A percentile compares a stretch with the other conserved stretches of the same genome.
phyloP scores from a whole-genome alignment of 2,329 filamentous ascomycete genomes.

The Cercospora sp. region DNA sequence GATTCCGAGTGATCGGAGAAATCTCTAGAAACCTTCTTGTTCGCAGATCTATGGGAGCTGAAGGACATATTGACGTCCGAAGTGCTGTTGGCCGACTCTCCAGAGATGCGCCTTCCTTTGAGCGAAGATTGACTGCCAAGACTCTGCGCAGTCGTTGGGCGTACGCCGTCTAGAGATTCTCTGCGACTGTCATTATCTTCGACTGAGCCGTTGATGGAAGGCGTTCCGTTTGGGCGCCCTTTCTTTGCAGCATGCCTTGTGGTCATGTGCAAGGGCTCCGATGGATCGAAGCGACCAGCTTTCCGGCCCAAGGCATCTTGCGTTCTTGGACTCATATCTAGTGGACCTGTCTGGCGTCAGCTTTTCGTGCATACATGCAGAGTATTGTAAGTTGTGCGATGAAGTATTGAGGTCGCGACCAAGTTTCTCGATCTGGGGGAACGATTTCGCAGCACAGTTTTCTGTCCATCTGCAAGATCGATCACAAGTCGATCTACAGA shows the following conservation, averaged over 20 bases:
- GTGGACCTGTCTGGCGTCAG: constrained; percentile 12
- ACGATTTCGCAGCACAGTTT: background rate
- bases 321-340: constrained; percentile 15
- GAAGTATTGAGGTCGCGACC: background rate
- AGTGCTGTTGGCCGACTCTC: constrained; percentile 21
- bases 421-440: background rate
- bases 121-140: constrained; percentile 30
- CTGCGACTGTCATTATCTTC: constrained; percentile 30
- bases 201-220: constrained; percentile 33
- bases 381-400: background rate
- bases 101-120: constrained; percentile 27
- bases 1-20: constrained; percentile 12
- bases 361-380: background rate
- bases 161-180: constrained; percentile 31
- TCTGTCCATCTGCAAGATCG: background rate
- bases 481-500: background rate
- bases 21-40: constrained; percentile 2
- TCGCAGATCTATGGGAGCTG: constrained; percentile 16
- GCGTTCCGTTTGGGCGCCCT: constrained; percentile 21
- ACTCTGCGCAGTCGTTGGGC: constrained; percentile 31
- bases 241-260: constrained; percentile 40
- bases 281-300: constrained; percentile 46
- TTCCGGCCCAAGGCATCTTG: constrained; percentile 12
- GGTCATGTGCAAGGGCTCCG: constrained; percentile 53
- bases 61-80: constrained; percentile 21